Evolutionary conservation across 2,329 filamentous ascomycete species (phyloP), one percentile per base, ranked within the genome.

Genomic region (Emergomyces orientalis): DNA sequence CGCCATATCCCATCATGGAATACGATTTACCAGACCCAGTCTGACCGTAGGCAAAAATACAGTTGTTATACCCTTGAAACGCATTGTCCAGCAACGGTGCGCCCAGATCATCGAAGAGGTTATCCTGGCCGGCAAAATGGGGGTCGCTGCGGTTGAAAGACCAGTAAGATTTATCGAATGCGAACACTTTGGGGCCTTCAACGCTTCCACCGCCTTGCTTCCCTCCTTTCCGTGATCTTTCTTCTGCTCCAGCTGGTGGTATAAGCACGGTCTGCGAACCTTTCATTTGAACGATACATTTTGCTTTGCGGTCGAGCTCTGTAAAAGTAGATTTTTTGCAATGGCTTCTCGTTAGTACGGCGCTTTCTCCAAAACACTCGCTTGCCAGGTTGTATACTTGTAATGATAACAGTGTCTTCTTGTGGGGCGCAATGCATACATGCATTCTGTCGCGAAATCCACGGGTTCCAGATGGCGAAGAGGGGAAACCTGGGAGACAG

Each of bases 1-100:
- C 88, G 61, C 94, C 94, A 77, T 97, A 99, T 58, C 94, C 94
- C 94, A 99, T 99, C 93, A 99, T 99, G 39, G 92, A 97, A 77
- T 99, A 99, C 19, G 91, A 97, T 79, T 99, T 99, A 77, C 94
- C 94, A 0, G 94, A 97, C 69, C 94, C 94, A 1, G 94, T 99
- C 80, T 99, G 94, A 22, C 94, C 94, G 74, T 99, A 99, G 17
- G 94, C 94, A 74, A 99, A 99, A 72, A 99, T 99, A 82, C 94
- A 99, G 77, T 97, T 99, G 81, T 99, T 97, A 80, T 97, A 99
- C 54, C 94, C 94, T 71, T 93, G 86, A 74, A 99, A 99, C 22
- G 94, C 94, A 84, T 99, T 99, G 79, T 99, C 93, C 68, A 99
- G 83, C 63, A 99, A 82, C 61, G 94, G 94, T 69, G 86, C 85